Base-by-base conservation (phyloP, 2,329 filamentous ascomycete genomes). In the Arthrinium puccinioides region DNA sequence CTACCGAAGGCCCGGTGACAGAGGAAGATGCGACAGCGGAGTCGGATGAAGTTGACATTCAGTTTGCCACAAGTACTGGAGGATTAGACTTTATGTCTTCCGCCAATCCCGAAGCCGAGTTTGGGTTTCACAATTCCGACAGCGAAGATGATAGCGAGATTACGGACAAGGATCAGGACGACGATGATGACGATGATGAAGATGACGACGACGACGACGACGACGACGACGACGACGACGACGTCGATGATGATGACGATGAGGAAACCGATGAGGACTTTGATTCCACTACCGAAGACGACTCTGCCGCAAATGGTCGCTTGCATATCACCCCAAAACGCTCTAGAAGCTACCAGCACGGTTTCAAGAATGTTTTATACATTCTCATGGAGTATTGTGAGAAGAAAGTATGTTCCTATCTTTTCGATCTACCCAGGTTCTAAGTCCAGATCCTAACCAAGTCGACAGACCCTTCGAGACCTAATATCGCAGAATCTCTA, bases 351-450 rank as follows among this genome's bases (percentile, higher is more conserved):
- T 62, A 62, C 28, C 67, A 73, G 38, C 68, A 73, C 29, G 63
- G 76, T 4, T 73, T 76, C 42, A 76, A 76, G 36, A 89, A 84
- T 0, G 82, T 89, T 6, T 71, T 98, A 28, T 98, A 96, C 57
- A 97, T 98, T 39, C 92, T 94, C 43, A 98, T 98, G 92, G 92
- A 98, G 56, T 94, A 96, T 49, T 98, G 92, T 54, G 90, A 97
- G 57, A 92, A 90, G 55, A 78, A 85, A 47, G 79, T 83, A 64
- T 59, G 73, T n/a, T n/a, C n/a, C n/a, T n/a, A n/a, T 31, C 16
- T 32, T 18, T 4, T 10, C 16, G 21, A 18, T 6, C 11, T 23
- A 14, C 5, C 32, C 11, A 16, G 14, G 8, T 18, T 24, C 11
- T 15, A 24, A 15, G 25, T 16, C 16, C 16, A 31, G 15, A 43